Conservation (phyloP, 148 eudicot species). For the Simmondsia chinensis region DNA sequence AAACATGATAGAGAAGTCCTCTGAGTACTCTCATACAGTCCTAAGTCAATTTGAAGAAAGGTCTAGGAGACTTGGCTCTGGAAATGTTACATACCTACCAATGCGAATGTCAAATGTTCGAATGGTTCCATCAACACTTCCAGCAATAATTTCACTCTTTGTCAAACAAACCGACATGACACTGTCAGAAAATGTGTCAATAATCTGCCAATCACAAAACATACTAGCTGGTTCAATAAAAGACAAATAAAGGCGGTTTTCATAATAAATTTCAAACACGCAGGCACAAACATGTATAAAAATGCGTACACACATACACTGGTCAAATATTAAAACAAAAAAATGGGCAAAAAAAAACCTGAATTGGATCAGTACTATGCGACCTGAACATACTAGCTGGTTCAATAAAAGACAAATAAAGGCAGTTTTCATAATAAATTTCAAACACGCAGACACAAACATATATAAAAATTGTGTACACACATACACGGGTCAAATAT, state of each 20-base stretch:
- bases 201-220: slow-evolving; percentile 46
- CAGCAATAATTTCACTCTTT: slow-evolving; percentile 85
- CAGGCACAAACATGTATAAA: no score
- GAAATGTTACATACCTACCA: slow-evolving; percentile 61
- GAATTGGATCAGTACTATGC: slow-evolving; percentile 91
- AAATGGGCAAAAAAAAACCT: slow-evolving; percentile 57
- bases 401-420: background rate
- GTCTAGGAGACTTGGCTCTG: background rate
- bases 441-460: no score
- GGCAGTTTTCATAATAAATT: no score
- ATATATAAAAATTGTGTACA: no score
- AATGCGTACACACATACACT: no score
- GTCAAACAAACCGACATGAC: slow-evolving; percentile 89
- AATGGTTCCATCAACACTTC: slow-evolving; percentile 97
- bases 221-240: background rate
- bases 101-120: slow-evolving; percentile 93
- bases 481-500: no score
- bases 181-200: slow-evolving; percentile 80
- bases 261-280: no score
- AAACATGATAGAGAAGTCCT: no score
- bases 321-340: no score
- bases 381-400: slow-evolving; percentile 26
- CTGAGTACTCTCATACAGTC: background rate
- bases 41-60: background rate
- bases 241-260: background rate